These are phyloP conservation scores for Scedosporium aurantiacum DNA, from an alignment of 2,329 filamentous ascomycete species.

Conservation along the genomic window DNA sequence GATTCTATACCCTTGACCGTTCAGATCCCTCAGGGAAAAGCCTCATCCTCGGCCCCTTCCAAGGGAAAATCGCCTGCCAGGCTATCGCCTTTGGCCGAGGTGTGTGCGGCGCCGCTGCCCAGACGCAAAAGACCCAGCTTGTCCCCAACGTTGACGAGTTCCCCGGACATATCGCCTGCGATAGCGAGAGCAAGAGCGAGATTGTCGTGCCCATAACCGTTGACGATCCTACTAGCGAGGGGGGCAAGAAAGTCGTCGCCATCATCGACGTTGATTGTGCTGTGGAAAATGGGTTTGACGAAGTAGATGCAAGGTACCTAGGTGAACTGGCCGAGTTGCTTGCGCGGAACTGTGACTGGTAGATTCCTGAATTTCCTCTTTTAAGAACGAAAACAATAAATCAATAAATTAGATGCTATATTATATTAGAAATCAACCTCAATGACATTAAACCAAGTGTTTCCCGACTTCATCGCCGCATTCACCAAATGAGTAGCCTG, in stretches of 20 bases:
- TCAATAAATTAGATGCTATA: neutral
- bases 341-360: constrained; percentile 56
- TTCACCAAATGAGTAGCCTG: constrained; percentile 3
- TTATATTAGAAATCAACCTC: neutral
- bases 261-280: constrained; percentile 77
- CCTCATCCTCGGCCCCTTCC: constrained; percentile 69
- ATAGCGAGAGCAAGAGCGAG: constrained; percentile 65
- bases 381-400: neutral
- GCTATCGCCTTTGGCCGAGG: constrained; percentile 62
- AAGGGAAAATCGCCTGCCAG: constrained; percentile 72
- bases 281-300: constrained; percentile 54
- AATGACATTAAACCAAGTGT: constrained; percentile 2
- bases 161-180: constrained; percentile 73
- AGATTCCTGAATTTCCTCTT: neutral
- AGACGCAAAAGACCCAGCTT: constrained; percentile 49
- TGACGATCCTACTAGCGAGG: constrained; percentile 16
- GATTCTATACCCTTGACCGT: constrained; percentile 62
- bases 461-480: constrained; percentile 3
- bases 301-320: constrained; percentile 52
- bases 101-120: constrained; percentile 64
- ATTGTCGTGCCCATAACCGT: constrained; percentile 65
- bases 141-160: constrained; percentile 62
- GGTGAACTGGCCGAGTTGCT: constrained; percentile 55
- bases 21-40: constrained; percentile 26
- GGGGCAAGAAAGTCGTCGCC: constrained; percentile 43